Evolutionary conservation across 441 rosid species (phyloP).

Genomic region (Corymbia citriodora): DNA sequence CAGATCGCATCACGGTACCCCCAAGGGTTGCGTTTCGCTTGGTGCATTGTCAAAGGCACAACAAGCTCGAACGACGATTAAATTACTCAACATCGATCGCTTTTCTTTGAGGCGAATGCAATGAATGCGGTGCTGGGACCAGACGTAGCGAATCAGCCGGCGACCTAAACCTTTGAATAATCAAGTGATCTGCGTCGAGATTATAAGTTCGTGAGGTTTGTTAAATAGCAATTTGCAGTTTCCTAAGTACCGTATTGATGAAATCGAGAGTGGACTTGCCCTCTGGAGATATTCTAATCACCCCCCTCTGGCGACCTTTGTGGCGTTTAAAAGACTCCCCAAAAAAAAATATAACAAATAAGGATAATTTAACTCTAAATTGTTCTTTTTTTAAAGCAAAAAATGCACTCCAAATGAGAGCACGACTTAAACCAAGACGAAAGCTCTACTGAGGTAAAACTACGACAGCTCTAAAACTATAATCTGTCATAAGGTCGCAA

Average conservation of each 20-base stretch:
- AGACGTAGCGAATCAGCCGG: background rate
- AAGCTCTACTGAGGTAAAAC: background rate
- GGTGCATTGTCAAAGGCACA: background rate
- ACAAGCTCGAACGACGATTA: background rate
- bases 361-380: background rate
- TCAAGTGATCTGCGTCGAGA: background rate
- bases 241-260: background rate
- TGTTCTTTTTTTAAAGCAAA: background rate
- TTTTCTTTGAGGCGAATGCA: background rate
- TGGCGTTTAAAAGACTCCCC: background rate
- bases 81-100: background rate
- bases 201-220: background rate
- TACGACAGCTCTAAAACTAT: background rate
- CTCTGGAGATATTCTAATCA: background rate
- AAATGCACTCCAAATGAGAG: background rate
- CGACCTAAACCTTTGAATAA: background rate
- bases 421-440: background rate
- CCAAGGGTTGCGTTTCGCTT: background rate
- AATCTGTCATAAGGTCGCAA: background rate
- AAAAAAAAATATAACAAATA: background rate
- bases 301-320: background rate
- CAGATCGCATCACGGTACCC: background rate
- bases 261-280: background rate
- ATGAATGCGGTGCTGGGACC: background rate
- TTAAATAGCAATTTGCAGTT: background rate